phyloP scores from a whole-genome alignment of 23 red algal species.

The Gracilaria gracilis region DNA sequence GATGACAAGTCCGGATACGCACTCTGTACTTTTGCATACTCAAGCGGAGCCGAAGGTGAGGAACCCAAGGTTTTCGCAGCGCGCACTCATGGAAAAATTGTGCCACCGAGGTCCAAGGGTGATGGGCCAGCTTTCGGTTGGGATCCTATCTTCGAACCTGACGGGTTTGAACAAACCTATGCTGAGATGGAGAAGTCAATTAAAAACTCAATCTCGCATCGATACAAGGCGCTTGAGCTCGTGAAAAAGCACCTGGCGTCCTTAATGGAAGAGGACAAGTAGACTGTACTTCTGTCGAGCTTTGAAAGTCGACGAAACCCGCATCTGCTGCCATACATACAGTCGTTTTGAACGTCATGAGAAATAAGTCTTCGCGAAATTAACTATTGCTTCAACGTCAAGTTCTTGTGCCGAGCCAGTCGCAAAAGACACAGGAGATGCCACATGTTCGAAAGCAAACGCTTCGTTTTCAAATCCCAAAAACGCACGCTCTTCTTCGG shows the following conservation, averaged over 20 bases:
- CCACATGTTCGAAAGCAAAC: constrained; percentile 64
- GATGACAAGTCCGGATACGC: constrained; percentile 91
- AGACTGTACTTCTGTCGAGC: not conserved
- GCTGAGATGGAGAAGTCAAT: constrained; percentile 90
- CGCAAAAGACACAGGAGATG: constrained; percentile 37
- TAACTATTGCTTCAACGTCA: constrained; percentile 33
- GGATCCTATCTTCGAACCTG: constrained; percentile 97
- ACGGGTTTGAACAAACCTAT: constrained; percentile 79
- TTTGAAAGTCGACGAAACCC: not conserved
- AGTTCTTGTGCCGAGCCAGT: constrained; percentile 39
- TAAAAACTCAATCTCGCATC: constrained; percentile 94
- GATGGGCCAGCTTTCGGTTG: constrained; percentile 86
- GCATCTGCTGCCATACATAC: too few species aligned
- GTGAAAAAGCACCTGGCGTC: constrained; percentile 52
- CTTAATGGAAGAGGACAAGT: constrained; percentile 1
- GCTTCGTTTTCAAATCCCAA: constrained; percentile 60
- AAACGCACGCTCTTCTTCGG: constrained; percentile 61
- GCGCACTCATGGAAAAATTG: constrained; percentile 80
- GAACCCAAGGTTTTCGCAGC: constrained; percentile 58
- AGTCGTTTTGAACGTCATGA: not conserved
- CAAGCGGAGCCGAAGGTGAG: constrained; percentile 42
- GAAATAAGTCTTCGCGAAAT: constrained; percentile 24
- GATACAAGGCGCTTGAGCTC: constrained; percentile 69
- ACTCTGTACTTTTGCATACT: constrained; percentile 89
- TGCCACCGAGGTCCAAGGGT: constrained; percentile 53